Evolutionary conservation across 179 eudicot species (phyloP), one percentile per base, ranked within the genome.

Genomic region (Gypsophila paniculata): DNA sequence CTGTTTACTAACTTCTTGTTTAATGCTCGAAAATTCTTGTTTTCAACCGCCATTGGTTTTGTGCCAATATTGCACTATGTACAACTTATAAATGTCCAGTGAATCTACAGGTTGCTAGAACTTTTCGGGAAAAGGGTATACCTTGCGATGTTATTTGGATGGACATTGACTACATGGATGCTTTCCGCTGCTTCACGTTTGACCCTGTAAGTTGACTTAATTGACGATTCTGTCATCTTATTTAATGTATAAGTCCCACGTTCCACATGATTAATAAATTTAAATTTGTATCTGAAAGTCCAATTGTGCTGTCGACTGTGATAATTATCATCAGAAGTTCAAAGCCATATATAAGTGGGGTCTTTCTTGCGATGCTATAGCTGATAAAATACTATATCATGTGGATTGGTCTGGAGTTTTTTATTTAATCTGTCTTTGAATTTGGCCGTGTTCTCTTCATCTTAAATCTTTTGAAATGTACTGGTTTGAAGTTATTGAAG

Each of bases 121-220:
- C 92, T 75, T 94, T 94, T 62, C 85, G 97, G 36, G 82, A 90
- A 69, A 94, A 91, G 80, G 82, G 73, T 44, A 91, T 94, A 78
- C 97, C 99, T 79, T 94, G 99, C 85, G 97, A 94, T 85, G 99
- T 91, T 71, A 85, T 94, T 77, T 94, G 99, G 99, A 94, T 94
- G 97, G 99, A 94, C 79, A 94, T 94, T 65, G 99, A 94, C 78
- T 91, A 94, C 81, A 94, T 94, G 99, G 93, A 94, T 86, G 99
- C 90, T 57, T 94, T 88, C 73, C 93, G 97, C 54, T 94, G 97
- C 85, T 94, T 94, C 79, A 91, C 96, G 51, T 94, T 94, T 86
- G 96, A 94, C 83, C 65, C 72, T 82, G 99, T 80, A 84, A 76
- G 88, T 78, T 75, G 65, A 68, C 44, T 62, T 73, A 13, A 6